Percentiles rank a stretch among this genome's conserved stretches.
phyloP scores from a whole-genome alignment of 192 early-diverging fungal species.

The Coemansia sp. region DNA sequence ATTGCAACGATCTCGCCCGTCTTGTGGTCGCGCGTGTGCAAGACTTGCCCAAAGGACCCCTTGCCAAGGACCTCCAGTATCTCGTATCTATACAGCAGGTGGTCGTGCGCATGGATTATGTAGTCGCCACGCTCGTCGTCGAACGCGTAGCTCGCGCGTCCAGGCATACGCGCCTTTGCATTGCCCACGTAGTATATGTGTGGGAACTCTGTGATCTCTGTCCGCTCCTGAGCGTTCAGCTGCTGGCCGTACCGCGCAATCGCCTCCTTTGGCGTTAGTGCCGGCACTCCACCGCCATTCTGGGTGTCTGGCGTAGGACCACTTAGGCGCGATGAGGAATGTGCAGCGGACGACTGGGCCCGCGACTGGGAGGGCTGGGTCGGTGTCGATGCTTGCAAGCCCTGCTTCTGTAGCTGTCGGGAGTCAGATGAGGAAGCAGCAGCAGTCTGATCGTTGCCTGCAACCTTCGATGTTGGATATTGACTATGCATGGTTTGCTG shows the following conservation, averaged over 20 bases:
- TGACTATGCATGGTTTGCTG: conserved; percentile 27
- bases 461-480: conserved; percentile 9
- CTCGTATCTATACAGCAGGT: conserved; percentile 92
- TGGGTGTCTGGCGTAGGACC: conserved; percentile 22
- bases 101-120: conserved; percentile 82
- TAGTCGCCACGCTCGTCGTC: conserved; percentile 98
- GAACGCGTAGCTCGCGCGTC: conserved; percentile 50
- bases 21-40: conserved; percentile 94
- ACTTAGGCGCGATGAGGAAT: conserved; percentile 23
- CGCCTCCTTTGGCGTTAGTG: conserved; percentile 63
- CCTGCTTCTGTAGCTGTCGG: conserved; percentile 13
- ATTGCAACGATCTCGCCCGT: conserved; percentile 81
- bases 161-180: conserved; percentile 56
- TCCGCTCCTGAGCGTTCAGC: conserved; percentile 83
- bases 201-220: conserved; percentile 78
- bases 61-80: conserved; percentile 88
- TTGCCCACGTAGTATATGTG: conserved; percentile 90
- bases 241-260: conserved; percentile 67
- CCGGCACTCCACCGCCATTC: conserved; percentile 40
- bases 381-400: not conserved
- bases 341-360: conserved; percentile 22
- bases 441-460: conserved; percentile 5
- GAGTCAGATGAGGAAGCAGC: no score
- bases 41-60: conserved; percentile 93
- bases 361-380: conserved; percentile 10